Conservation (phyloP, 768 basidiomycete species). For the Russula sp. region DNA sequence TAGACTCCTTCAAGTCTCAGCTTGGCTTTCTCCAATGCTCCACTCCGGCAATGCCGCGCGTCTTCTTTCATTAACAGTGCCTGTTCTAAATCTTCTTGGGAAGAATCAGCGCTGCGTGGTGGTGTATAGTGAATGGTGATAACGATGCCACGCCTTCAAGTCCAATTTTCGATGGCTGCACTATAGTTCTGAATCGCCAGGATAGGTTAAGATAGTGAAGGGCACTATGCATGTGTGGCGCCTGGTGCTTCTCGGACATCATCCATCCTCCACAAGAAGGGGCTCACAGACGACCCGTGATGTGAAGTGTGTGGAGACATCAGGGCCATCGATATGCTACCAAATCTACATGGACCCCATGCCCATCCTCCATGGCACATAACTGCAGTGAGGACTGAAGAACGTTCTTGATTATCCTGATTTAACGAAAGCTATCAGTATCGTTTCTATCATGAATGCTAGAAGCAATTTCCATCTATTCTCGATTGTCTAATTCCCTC, state of each 20-base stretch:
- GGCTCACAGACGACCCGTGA: background rate
- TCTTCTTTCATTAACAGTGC: background rate
- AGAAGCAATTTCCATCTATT: background rate
- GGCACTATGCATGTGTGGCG: background rate
- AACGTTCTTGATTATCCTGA: constrained; percentile 7
- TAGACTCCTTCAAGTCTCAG: too few species aligned
- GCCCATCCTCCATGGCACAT: background rate
- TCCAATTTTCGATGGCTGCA: background rate
- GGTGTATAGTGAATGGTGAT: background rate
- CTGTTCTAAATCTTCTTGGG: background rate
- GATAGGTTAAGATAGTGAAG: constrained; percentile 16
- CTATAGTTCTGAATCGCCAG: background rate
- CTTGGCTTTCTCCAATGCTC: background rate
- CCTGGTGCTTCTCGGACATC: background rate
- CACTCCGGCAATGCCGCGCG: background rate
- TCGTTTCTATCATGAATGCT: background rate
- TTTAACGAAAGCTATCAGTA: background rate
- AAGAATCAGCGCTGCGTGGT: background rate
- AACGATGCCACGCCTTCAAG: constrained; percentile 2
- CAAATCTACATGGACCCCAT: background rate
- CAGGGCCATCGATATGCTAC: background rate
- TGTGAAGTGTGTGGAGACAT: background rate
- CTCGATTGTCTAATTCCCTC: background rate
- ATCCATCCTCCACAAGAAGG: background rate
- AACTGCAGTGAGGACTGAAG: background rate